phyloP scores from a whole-genome alignment of 805 yeast genomes.

The Pichia ethanolica region DNA sequence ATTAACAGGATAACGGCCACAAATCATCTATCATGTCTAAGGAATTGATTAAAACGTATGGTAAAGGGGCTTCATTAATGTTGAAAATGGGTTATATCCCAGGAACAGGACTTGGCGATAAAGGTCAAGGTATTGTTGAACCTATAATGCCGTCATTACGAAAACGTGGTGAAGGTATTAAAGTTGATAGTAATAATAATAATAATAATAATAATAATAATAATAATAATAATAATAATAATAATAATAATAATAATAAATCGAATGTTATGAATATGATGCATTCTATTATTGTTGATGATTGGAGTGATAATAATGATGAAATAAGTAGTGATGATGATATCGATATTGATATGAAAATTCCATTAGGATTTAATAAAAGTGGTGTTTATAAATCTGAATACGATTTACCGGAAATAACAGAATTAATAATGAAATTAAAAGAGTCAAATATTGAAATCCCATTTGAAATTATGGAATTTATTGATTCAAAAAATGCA shows the following conservation, averaged over 20 bases:
- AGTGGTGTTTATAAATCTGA: constrained; percentile 7
- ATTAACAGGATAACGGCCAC: background rate
- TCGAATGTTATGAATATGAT: constrained; percentile 4
- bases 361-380: constrained; percentile 9
- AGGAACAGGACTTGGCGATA: constrained; percentile 80
- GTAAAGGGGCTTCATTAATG: constrained; percentile 77
- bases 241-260: too few species aligned
- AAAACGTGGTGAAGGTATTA: constrained; percentile 68
- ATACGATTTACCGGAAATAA: constrained; percentile 26
- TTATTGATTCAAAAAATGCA: constrained; percentile 19
- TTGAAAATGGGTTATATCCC: constrained; percentile 79
- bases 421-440: constrained; percentile 30
- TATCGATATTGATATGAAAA: constrained; percentile 14
- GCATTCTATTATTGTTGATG: constrained; percentile 10
- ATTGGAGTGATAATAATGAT: constrained; percentile 14
- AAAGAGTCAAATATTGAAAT: constrained; percentile 30
- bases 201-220: background rate
- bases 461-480: constrained; percentile 30
- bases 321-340: constrained; percentile 23
- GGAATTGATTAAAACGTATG: constrained; percentile 38
- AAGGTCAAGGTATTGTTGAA: constrained; percentile 64
- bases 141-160: constrained; percentile 70
- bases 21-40: background rate
- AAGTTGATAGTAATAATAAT: constrained; percentile 47
- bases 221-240: too few species aligned